Base-by-base conservation (phyloP, 1,139 yeast species). In the Kluyveromyces marxianus region DNA sequence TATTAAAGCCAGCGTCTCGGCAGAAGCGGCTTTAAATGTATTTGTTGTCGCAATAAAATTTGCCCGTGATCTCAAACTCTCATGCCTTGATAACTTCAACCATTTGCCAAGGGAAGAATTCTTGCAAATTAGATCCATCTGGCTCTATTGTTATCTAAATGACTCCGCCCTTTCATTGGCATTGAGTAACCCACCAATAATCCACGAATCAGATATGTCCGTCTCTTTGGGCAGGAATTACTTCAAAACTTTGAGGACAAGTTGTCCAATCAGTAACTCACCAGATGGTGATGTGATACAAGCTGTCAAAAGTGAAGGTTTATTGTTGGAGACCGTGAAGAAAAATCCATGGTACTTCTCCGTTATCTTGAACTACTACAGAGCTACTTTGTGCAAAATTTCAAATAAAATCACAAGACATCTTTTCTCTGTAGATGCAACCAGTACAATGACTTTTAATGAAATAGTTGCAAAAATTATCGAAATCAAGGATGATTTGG, bases 131-230 rank as follows among this genome's bases (percentile, higher is more conserved):
- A 52, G 58, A 39, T 47, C 52, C 26, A 40, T 60, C 25, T 56
- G 62, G 59, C 58, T 57, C 57, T 54, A 51, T 38, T 57, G 63
- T 39, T 54, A 51, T 37, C 44, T 53, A 21, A 49, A 46, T 3
- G 65, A 60, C 47, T 54, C 52, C 33, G 47, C 47, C 37, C 46
- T 52, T 35, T 52, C 64, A 4, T 41, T 60, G 39, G 47, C 51
- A 4, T 39, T 58, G 21, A 51, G 54, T 5, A 50, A 53, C n/a
- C 56, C 59, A 4, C 57, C 62, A 1, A 41, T 56, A 14, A 50
- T 59, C 3, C 50, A 46, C 36, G 51, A 51, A 37, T 46, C 47
- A 7, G 58, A 59, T 39, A 56, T 54, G 50, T 55, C 55, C 39
- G 47, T 54, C 28, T 45, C 54, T 4, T 48, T 55, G 7, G 58